Conservation (phyloP, 257 asterid genomes). For the Asclepias syriaca region DNA sequence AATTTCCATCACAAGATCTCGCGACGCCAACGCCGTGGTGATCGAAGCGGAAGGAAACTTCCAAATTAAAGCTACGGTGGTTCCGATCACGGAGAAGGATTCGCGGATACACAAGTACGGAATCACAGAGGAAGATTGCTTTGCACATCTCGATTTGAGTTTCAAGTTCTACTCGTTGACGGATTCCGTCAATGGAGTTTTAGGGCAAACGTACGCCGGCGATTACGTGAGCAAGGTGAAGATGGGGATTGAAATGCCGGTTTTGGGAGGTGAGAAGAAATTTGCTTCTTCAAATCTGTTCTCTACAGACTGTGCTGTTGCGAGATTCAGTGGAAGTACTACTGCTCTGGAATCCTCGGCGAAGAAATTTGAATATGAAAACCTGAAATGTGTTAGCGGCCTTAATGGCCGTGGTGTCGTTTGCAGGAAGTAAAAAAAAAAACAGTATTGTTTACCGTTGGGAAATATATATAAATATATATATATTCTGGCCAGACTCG, state of each 20-base stretch:
- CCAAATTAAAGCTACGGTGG: constrained; percentile 62
- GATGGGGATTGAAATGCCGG: constrained; percentile 81
- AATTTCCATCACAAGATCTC: constrained; percentile 36
- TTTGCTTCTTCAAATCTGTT: constrained; percentile 54
- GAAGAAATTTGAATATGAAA: constrained; percentile 27
- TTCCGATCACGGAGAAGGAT: constrained; percentile 57
- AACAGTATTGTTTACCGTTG: background rate
- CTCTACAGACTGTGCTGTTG: constrained; percentile 59
- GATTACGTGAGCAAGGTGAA: constrained; percentile 60
- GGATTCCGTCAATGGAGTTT: constrained; percentile 52
- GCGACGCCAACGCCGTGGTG: constrained; percentile 44
- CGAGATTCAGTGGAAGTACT: constrained; percentile 46
- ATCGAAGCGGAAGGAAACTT: constrained; percentile 68
- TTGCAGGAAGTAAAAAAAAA: constrained; percentile 49
- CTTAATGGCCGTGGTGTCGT: constrained; percentile 61
- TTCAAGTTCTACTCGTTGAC: constrained; percentile 69
- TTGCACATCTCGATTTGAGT: constrained; percentile 80
- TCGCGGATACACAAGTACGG: constrained; percentile 63
- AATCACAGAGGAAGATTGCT: constrained; percentile 60
- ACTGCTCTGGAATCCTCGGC: no score
- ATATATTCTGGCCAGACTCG: no score
- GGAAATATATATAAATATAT: no score
- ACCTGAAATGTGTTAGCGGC: constrained; percentile 51
- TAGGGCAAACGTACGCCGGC: constrained; percentile 71
- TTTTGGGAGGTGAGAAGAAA: constrained; percentile 68